Conservation (phyloP, 345 rosid genomes). For the Lumnitzera racemosa region DNA sequence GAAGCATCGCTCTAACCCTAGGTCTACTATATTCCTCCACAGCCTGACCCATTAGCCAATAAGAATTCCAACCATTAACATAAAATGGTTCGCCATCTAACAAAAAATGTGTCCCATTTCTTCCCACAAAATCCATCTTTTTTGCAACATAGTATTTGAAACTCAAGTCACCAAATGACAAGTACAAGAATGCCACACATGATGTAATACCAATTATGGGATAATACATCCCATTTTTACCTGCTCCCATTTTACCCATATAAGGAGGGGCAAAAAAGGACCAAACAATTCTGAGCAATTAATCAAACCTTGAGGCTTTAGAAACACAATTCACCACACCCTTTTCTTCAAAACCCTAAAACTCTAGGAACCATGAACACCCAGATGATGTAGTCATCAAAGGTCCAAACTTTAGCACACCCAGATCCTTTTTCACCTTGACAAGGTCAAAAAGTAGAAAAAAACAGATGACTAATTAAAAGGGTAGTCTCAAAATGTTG, state of each 20-base stretch:
- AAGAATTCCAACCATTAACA: constrained; percentile 92
- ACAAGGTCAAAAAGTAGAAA: too few relatives aligned
- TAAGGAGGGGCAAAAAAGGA: constrained; percentile 3
- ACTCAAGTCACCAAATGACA: constrained; percentile 73
- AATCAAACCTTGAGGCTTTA: constrained; percentile 4
- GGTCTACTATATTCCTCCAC: constrained; percentile 60
- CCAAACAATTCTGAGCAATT: constrained; percentile 6
- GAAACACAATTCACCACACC: constrained; percentile 4
- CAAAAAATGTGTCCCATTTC: constrained; percentile 72
- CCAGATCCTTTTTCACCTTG: not conserved
- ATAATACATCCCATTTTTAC: constrained; percentile 39
- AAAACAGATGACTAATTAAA: too few relatives aligned
- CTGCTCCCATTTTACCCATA: constrained; percentile 36
- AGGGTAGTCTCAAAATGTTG: too few relatives aligned
- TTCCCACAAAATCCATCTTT: constrained; percentile 49
- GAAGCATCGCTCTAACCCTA: constrained; percentile 64
- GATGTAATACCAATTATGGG: constrained; percentile 81
- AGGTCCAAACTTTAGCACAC: not conserved
- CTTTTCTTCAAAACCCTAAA: too few relatives aligned
- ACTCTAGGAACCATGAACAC: not conserved
- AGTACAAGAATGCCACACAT: constrained; percentile 62
- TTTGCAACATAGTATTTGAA: constrained; percentile 21
- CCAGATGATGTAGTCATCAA: too few relatives aligned
- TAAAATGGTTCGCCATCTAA: constrained; percentile 55
- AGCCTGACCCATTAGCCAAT: constrained; percentile 91